Conservation (phyloP, 495 filamentous ascomycete genomes). For the Echria macrotheca region DNA sequence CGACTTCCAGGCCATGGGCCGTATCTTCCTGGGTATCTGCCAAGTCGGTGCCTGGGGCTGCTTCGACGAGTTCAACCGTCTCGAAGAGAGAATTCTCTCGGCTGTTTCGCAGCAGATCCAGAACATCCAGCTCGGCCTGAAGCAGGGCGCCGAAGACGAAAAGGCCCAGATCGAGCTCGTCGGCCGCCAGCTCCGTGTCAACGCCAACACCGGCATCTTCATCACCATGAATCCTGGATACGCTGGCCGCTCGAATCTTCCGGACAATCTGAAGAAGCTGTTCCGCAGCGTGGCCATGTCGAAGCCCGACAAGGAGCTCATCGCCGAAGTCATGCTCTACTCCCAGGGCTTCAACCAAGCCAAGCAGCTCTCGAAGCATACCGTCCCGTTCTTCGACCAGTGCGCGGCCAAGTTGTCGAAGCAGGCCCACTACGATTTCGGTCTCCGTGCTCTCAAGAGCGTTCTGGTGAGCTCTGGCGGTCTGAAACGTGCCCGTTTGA, state of each 20-base stretch:
- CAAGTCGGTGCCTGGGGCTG: constrained; percentile 99
- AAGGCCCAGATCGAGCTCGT: constrained; percentile 89
- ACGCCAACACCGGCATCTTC: constrained; percentile 93
- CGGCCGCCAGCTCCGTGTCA: constrained; percentile 79
- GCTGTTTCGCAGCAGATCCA: constrained; percentile 98
- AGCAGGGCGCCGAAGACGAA: constrained; percentile 68
- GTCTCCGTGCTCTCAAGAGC: constrained; percentile 94
- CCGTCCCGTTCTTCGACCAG: constrained; percentile 94
- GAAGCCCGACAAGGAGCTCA: constrained; percentile 98
- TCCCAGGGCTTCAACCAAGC: constrained; percentile 97
- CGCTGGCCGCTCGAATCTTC: constrained; percentile 93
- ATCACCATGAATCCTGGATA: constrained; percentile 99
- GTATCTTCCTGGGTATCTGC: constrained; percentile 98
- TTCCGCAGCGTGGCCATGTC: constrained; percentile 99
- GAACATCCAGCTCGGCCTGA: constrained; percentile 94
- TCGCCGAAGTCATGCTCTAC: constrained; percentile 98
- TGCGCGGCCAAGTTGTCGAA: constrained; percentile 78
- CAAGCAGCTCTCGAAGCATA: constrained; percentile 85
- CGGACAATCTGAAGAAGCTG: constrained; percentile 97
- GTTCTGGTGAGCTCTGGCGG: constrained; percentile 96
- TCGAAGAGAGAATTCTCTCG: constrained; percentile 94
- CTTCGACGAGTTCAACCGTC: constrained; percentile 98
- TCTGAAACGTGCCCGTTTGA: constrained; percentile 80
- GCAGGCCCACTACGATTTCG: constrained; percentile 98
- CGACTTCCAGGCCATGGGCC: constrained; percentile 98